These are phyloP conservation scores for Penstemon eatonii DNA, from an alignment of 257 asterid genomes.

Conservation along the genomic window DNA sequence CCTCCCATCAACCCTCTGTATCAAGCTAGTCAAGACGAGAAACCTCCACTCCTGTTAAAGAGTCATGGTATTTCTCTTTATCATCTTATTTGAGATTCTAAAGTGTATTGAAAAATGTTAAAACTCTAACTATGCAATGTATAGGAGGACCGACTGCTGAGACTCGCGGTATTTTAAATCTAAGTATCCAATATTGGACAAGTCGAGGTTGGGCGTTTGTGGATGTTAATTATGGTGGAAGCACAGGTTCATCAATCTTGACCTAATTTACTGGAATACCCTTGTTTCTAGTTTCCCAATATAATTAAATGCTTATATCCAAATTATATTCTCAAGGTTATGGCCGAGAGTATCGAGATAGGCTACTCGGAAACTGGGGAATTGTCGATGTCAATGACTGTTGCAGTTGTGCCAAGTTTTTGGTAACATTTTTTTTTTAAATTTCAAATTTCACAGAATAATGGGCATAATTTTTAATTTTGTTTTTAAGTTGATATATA, in stretches of 20 bases:
- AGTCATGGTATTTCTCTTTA: conserved; percentile 67
- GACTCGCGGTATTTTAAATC: conserved; percentile 79
- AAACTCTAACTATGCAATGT: conserved; percentile 18
- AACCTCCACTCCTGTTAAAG: conserved; percentile 85
- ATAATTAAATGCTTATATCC: conserved; percentile 19
- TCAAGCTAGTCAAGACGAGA: conserved; percentile 70
- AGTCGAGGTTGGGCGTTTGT: conserved; percentile 99
- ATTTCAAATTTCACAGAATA: conserved; percentile 1
- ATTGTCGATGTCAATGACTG: conserved; percentile 92
- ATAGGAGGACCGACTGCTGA: conserved; percentile 98
- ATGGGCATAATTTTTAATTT: conserved; percentile 6
- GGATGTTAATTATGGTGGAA: conserved; percentile 99
- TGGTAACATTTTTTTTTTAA: conserved; percentile 46
- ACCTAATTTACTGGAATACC: background rate
- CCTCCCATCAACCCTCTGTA: conserved; percentile 82
- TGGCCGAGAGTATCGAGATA: conserved; percentile 90
- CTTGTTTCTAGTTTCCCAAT: conserved; percentile 14
- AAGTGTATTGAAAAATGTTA: background rate
- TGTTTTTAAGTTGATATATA: conserved; percentile 10
- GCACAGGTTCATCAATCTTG: conserved; percentile 58
- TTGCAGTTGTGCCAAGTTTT: conserved; percentile 88
- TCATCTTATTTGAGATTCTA: conserved; percentile 7
- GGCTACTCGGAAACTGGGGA: conserved; percentile 87
- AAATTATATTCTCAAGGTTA: conserved; percentile 59
- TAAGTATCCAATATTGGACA: conserved; percentile 89